Evolutionary conservation across 345 rosid genomes (phyloP).

Genomic region (Salix caprea): DNA sequence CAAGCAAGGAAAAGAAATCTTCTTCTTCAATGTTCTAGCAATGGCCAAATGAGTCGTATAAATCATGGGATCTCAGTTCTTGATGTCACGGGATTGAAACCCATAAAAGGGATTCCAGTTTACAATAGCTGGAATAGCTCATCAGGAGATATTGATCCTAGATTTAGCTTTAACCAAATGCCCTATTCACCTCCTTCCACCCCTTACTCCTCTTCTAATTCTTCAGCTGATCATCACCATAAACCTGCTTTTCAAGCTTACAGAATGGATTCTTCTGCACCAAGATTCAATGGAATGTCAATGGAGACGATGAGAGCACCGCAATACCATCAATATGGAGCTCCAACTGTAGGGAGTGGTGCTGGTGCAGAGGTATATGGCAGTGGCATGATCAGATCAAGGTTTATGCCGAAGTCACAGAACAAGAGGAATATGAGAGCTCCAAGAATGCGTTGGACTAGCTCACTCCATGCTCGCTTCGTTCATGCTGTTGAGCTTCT

Average conservation of each 20-base stretch:
- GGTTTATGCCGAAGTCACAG: constrained; percentile 47
- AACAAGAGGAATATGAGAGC: constrained; percentile 63
- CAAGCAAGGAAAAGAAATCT: constrained; percentile 6
- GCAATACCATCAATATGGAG: constrained; percentile 7
- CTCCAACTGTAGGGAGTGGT: background rate
- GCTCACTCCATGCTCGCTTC: constrained; percentile 44
- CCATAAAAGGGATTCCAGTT: constrained; percentile 51
- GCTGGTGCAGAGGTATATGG: constrained; percentile 15
- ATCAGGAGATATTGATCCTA: constrained; percentile 22
- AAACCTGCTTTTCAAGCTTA: background rate
- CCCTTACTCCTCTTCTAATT: constrained; percentile 2
- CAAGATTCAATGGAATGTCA: background rate
- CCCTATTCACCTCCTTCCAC: constrained; percentile 9
- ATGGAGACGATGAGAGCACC: background rate
- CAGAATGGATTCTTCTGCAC: background rate
- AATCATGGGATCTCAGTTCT: constrained; percentile 30
- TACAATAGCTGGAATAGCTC: constrained; percentile 15
- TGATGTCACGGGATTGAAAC: constrained; percentile 29
- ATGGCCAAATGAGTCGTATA: constrained; percentile 5
- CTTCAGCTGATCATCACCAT: background rate
- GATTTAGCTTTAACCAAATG: constrained; percentile 18
- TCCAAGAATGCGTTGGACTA: constrained; percentile 70
- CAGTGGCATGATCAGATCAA: constrained; percentile 37
- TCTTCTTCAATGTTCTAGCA: constrained; percentile 1
- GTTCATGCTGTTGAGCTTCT: constrained; percentile 48